Evolutionary conservation across 805 yeast species (phyloP).

Genomic region (Diddensiella transvaalensis): DNA sequence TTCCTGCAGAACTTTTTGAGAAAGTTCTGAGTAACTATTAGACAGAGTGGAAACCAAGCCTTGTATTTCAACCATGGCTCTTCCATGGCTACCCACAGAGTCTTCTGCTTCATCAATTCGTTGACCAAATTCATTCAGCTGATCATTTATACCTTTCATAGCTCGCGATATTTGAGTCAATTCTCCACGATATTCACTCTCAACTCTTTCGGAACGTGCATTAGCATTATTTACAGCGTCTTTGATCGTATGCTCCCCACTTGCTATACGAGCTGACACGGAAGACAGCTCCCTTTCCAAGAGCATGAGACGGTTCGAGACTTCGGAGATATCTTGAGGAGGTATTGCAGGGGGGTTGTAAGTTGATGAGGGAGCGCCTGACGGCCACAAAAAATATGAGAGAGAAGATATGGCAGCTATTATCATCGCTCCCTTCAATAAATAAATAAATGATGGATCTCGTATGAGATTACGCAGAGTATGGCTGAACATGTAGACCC

Average conservation of each 20-base stretch:
- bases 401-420: background rate
- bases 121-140: background rate
- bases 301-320: slow-evolving; percentile 13
- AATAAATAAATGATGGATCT: background rate
- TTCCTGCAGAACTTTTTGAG: background rate
- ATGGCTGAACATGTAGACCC: background rate
- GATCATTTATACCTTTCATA: background rate
- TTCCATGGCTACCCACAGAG: background rate
- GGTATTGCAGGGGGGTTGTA: slow-evolving; percentile 14
- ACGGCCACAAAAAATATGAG: background rate
- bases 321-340: slow-evolving; percentile 18
- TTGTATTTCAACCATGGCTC: background rate
- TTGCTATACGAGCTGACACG: slow-evolving; percentile 3
- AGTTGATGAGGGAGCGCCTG: background rate
- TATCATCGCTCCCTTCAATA: background rate
- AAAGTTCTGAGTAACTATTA: background rate
- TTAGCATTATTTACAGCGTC: slow-evolving; percentile 4
- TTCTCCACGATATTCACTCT: slow-evolving; percentile 3
- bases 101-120: background rate
- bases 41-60: background rate
- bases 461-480: background rate
- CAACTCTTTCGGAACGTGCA: background rate
- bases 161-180: slow-evolving; percentile 3
- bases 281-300: slow-evolving; percentile 18
- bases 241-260: slow-evolving; percentile 7